These are phyloP conservation scores for Vitis labrusca DNA, from an alignment of 164 flowering plant genomes.

Conservation along the genomic window DNA sequence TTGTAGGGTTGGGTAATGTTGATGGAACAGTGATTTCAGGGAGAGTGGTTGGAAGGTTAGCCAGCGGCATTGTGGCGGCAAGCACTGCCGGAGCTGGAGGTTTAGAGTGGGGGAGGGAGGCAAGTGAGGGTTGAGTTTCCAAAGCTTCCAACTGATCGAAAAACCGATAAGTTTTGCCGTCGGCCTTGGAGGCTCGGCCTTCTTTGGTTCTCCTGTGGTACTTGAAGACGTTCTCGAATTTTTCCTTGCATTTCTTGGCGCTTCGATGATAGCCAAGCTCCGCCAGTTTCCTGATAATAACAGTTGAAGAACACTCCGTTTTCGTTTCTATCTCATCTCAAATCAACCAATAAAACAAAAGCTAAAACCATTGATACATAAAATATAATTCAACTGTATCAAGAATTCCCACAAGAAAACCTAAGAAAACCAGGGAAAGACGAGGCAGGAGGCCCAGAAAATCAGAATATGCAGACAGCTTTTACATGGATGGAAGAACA, in stretches of 20 bases:
- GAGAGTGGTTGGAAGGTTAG: constrained; percentile 2
- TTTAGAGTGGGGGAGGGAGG: constrained; percentile 3
- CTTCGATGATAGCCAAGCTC: constrained; percentile 74
- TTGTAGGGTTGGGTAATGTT: constrained; percentile 22
- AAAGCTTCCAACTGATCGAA: constrained; percentile 77
- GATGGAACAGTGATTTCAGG: constrained; percentile 35
- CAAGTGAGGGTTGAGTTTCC: constrained; percentile 27
- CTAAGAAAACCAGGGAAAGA: background rate
- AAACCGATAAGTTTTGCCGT: constrained; percentile 66
- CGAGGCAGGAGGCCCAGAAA: background rate
- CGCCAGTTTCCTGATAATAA: constrained; percentile 58
- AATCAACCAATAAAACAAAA: constrained; percentile 11
- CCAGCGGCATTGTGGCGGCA: constrained; percentile 9
- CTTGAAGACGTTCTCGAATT: constrained; percentile 82
- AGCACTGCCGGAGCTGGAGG: constrained; percentile 13
- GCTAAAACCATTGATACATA: constrained; percentile 3
- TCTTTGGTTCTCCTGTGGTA: constrained; percentile 80
- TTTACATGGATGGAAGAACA: background rate
- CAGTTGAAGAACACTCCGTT: background rate
- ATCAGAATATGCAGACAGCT: too few species aligned
- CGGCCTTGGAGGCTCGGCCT: constrained; percentile 55
- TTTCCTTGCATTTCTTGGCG: constrained; percentile 85
- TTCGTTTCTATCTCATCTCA: constrained; percentile 3
- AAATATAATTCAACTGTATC: background rate
- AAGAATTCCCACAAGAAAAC: too few species aligned